Percentiles rank a stretch among this genome's conserved stretches.
phyloP scores from a whole-genome alignment of 805 yeast genomes.

The Tetrapisispora iriomotensis region DNA sequence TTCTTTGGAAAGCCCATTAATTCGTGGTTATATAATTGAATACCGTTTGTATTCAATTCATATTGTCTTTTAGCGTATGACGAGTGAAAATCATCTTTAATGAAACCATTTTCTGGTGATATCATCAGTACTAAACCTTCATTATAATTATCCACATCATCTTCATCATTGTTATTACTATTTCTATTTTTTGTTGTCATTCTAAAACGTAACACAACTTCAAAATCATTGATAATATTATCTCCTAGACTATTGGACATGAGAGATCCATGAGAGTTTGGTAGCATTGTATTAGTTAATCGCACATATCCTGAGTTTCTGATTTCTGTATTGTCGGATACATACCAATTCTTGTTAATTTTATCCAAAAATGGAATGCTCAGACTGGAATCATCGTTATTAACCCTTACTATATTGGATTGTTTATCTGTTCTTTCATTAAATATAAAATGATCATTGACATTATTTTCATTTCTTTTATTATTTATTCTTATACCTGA shows the following conservation, averaged over 20 bases:
- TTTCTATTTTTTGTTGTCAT: constrained; percentile 3
- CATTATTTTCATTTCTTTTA: neutral
- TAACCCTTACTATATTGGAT: constrained; percentile 9
- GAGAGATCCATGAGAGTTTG: constrained; percentile 15
- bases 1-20: constrained; percentile 28
- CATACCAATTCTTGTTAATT: constrained; percentile 23
- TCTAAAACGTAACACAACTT: constrained; percentile 16
- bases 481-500: neutral
- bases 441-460: neutral
- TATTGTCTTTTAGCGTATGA: constrained; percentile 24
- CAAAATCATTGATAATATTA: constrained; percentile 26
- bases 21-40: constrained; percentile 12
- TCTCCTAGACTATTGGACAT: constrained; percentile 28
- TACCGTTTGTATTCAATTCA: constrained; percentile 23
- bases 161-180: neutral
- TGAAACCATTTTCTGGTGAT: constrained; percentile 23
- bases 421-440: neutral
- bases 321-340: constrained; percentile 23
- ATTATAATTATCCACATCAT: constrained; percentile 7
- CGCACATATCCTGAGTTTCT: constrained; percentile 19
- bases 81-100: constrained; percentile 16
- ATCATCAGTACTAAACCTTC: constrained; percentile 24
- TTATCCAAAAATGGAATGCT: constrained; percentile 23
- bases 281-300: constrained; percentile 13
- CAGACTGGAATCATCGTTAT: constrained; percentile 22